Base-by-base conservation (phyloP, 768 basidiomycete genomes). In the Neoboletus brunneissimus region DNA sequence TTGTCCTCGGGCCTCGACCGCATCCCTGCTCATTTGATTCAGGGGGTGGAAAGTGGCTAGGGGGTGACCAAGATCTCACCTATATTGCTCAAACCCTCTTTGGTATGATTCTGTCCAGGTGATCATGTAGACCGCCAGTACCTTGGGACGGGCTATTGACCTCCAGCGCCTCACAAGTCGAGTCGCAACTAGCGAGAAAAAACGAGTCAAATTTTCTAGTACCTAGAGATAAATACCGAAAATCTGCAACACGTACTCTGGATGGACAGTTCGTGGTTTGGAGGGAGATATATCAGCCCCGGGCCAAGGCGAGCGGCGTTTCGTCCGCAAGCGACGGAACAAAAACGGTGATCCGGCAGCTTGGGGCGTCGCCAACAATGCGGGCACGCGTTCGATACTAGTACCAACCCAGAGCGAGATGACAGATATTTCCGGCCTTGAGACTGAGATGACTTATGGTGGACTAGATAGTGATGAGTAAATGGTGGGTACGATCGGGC, bases 61-160 rank as follows among this genome's bases (percentile, higher is more conserved):
- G 1, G 32, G 1, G 15, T 4, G 16, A 6, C 2, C 5, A 43
- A 13, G 3, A 11, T n/a, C 10, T 38, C 29, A 59, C 68, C 63
- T 58, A 22, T 68, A 70, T 13, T 16, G 18, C 10, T 63, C 49
- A 40, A 70, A 70, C 20, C 31, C 5, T 29, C 22, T 48, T 29
- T 51, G 15, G 4, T 35, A 55, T 2, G 50, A 18, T 45, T 58
- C 49, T 2, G 60, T 54, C 65, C 68, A 70, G 3, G 57, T 65
- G 15, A 65, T 63, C 63, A 67, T 60, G 10, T 53, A 63, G 15
- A 68, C 55, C 2, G 38, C 66, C 23, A 45, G 25, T 12, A 68
- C 47, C 5, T 25, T 64, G 9, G 67, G 67, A 43, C 9, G 15
- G 12, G 48, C 40, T 15, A 1, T 15, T 29, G 35, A 54, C 5